A percentile compares a stretch with the other conserved stretches of the same genome.
These are phyloP conservation scores for Durotheca rogersii DNA, from an alignment of 495 filamentous ascomycete genomes.

Conservation along the genomic window DNA sequence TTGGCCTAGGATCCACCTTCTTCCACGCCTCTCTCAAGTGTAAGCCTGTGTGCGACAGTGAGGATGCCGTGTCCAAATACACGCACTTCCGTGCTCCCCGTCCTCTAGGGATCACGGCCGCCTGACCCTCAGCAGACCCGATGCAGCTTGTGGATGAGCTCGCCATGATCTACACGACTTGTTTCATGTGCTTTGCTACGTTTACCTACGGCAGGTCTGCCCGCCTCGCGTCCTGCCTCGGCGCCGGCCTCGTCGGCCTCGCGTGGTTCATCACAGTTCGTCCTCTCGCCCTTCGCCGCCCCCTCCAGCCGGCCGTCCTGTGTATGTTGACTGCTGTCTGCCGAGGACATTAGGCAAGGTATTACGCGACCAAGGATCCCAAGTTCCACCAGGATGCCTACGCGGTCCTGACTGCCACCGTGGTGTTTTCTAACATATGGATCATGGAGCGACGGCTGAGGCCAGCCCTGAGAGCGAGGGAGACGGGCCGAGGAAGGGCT, in stretches of 20 bases:
- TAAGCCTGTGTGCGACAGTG: conserved; percentile 37
- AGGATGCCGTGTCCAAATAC: conserved; percentile 19
- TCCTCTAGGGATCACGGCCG: conserved; percentile 13
- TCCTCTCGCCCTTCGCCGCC: no score
- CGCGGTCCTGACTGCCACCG: conserved; percentile 71
- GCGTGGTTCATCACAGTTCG: conserved; percentile 75
- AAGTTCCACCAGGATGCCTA: conserved; percentile 91
- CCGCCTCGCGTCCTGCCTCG: conserved; percentile 59
- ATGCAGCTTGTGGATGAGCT: conserved; percentile 98
- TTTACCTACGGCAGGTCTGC: conserved; percentile 70
- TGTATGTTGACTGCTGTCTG: conserved; percentile 22
- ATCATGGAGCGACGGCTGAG: conserved; percentile 84
- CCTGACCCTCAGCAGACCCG: conserved; percentile 61
- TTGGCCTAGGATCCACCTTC: conserved; percentile 76
- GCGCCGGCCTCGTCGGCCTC: conserved; percentile 58
- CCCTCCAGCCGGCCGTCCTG: background rate
- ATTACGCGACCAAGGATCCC: conserved; percentile 91
- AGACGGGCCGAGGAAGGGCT: conserved; percentile 45
- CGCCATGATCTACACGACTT: conserved; percentile 97
- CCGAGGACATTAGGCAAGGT: conserved; percentile 59
- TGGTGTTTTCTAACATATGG: conserved; percentile 80
- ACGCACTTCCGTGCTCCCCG: no score
- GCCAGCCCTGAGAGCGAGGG: conserved; percentile 52
- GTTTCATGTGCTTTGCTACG: conserved; percentile 83
- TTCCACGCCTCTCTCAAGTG: conserved; percentile 86